phyloP scores from a whole-genome alignment of 1,284 basidiomycete genomes.

The Wallemia ichthyophaga region DNA sequence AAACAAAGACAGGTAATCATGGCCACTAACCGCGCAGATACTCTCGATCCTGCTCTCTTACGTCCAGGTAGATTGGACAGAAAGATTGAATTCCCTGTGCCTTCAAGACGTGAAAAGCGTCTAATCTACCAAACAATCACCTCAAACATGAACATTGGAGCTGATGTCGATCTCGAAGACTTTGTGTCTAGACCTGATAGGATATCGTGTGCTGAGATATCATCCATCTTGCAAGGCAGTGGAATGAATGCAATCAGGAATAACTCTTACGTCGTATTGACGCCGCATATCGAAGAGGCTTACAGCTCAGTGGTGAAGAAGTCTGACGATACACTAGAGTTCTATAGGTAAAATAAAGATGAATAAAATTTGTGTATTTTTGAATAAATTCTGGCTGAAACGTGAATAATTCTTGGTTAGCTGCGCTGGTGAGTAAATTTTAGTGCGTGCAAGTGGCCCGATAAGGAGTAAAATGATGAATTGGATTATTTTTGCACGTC shows the following conservation, averaged over 20 bases:
- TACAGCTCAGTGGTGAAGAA: constrained; percentile 95
- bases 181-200: constrained; percentile 75
- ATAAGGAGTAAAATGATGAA: not conserved
- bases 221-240: constrained; percentile 84
- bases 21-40: constrained; percentile 91
- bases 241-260: constrained; percentile 94
- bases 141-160: constrained; percentile 87
- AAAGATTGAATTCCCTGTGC: constrained; percentile 95
- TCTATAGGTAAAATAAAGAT: constrained; percentile 28
- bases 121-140: constrained; percentile 97
- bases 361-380: not conserved
- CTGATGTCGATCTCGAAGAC: constrained; percentile 94
- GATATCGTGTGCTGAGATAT: constrained; percentile 80
- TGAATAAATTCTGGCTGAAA: not conserved
- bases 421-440: not conserved
- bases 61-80: constrained; percentile 91
- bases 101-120: constrained; percentile 77
- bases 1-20: constrained; percentile 47
- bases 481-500: not conserved
- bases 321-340: constrained; percentile 74
- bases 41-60: constrained; percentile 78
- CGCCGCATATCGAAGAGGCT: constrained; percentile 90
- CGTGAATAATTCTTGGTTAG: not conserved
- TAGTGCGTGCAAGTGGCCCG: no score
- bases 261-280: constrained; percentile 90